Conservation (phyloP, 768 basidiomycete species). For the Rubroboletus pulcherrimus region DNA sequence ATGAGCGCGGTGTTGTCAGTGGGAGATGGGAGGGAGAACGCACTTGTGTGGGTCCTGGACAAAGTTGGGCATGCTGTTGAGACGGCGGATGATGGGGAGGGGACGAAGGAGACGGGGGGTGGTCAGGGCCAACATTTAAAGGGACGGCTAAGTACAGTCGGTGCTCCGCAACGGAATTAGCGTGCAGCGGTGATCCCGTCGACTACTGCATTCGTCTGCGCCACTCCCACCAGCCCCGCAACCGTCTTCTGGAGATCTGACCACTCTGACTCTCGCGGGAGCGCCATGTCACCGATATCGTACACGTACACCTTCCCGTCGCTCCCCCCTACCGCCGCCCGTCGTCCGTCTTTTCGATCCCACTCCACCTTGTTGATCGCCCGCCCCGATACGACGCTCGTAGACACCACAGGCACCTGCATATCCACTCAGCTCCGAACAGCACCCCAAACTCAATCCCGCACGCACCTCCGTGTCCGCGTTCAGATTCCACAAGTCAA, state of each 20-base stretch:
- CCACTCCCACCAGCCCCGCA: slow-evolving; percentile 60
- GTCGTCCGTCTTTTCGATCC: slow-evolving; percentile 90
- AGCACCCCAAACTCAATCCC: not conserved
- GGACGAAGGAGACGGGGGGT: not conserved
- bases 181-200: slow-evolving; percentile 35
- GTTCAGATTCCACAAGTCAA: slow-evolving; percentile 98
- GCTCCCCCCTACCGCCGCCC: slow-evolving; percentile 85
- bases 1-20: slow-evolving; percentile 23
- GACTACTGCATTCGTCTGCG: slow-evolving; percentile 34
- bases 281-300: slow-evolving; percentile 88
- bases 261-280: slow-evolving; percentile 92
- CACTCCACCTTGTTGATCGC: slow-evolving; percentile 95
- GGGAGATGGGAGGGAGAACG: slow-evolving; percentile 10
- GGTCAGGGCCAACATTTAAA: too few relatives aligned
- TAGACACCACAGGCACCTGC: slow-evolving; percentile 91
- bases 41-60: slow-evolving; percentile 48
- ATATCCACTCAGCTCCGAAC: slow-evolving; percentile 1
- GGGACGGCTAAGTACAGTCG: not conserved
- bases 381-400: slow-evolving; percentile 68
- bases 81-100: not conserved
- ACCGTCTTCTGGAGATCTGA: slow-evolving; percentile 86
- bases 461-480: slow-evolving; percentile 86
- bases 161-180: slow-evolving; percentile 22
- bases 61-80: slow-evolving; percentile 22
- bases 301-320: slow-evolving; percentile 93